Evolutionary conservation across 768 basidiomycete species (phyloP).

Genomic region (Chalciporus chontae): DNA sequence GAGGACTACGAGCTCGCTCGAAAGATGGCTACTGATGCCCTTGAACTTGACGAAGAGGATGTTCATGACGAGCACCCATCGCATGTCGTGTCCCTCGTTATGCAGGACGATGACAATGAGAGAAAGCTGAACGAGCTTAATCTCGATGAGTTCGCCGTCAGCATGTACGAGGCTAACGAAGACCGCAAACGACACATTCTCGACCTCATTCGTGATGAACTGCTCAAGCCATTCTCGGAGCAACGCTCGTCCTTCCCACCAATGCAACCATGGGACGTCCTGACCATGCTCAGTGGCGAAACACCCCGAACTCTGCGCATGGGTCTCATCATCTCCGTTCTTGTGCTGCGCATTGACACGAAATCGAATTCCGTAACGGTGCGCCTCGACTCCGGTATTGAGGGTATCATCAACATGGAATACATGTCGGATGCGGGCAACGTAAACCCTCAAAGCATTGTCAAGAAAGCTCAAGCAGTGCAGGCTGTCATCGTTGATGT

Average conservation of each 20-base stretch:
- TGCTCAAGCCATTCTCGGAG: conserved; percentile 79
- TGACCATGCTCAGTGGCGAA: conserved; percentile 96
- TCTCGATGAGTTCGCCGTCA: conserved; percentile 93
- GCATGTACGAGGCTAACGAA: conserved; percentile 77
- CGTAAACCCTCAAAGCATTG: conserved; percentile 41
- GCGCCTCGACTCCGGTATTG: conserved; percentile 90
- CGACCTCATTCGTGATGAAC: conserved; percentile 83
- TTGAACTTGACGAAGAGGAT: conserved; percentile 98
- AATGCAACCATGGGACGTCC: conserved; percentile 73
- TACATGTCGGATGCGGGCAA: conserved; percentile 53
- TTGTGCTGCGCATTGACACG: conserved; percentile 51
- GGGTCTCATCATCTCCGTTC: conserved; percentile 80
- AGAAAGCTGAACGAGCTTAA: conserved; percentile 87
- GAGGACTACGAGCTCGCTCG: conserved; percentile 97
- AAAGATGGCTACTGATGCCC: conserved; percentile 97
- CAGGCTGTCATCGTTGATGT: conserved; percentile 75
- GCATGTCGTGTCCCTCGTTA: conserved; percentile 79
- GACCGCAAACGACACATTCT: conserved; percentile 88
- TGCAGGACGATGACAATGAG: conserved; percentile 75
- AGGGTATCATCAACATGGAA: conserved; percentile 65
- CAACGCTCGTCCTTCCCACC: conserved; percentile 58
- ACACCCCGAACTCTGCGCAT: conserved; percentile 70
- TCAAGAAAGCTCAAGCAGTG: conserved; percentile 78
- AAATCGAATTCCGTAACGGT: conserved; percentile 48
- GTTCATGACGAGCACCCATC: conserved; percentile 90